These are phyloP conservation scores for Leccinum boreale DNA, from an alignment of 768 basidiomycete genomes.

Conservation along the genomic window DNA sequence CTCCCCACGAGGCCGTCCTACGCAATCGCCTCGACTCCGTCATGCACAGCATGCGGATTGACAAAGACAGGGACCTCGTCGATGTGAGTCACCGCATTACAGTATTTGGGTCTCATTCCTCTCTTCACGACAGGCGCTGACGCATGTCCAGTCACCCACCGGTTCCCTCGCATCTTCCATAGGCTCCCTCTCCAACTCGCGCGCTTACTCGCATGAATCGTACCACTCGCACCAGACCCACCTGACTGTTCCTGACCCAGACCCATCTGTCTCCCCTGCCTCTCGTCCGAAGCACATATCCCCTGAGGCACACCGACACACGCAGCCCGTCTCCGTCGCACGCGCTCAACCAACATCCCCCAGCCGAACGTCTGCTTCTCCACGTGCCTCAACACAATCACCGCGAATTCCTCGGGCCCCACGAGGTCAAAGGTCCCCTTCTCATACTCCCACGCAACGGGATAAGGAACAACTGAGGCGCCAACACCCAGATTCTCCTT, in stretches of 20 bases:
- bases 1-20: conserved; percentile 54
- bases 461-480: conserved; percentile 13
- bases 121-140: conserved; percentile 18
- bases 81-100: conserved; percentile 22
- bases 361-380: background rate
- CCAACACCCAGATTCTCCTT: conserved; percentile 22
- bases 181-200: conserved; percentile 26
- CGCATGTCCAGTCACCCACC: conserved; percentile 22
- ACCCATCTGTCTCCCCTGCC: conserved; percentile 5
- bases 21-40: conserved; percentile 52
- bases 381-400: conserved; percentile 9
- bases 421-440: conserved; percentile 13
- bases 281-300: conserved; percentile 3
- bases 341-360: conserved; percentile 6
- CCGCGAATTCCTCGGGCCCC: conserved; percentile 18
- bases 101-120: conserved; percentile 5
- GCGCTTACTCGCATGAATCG: conserved; percentile 24
- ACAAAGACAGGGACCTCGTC: conserved; percentile 16
- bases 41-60: conserved; percentile 33
- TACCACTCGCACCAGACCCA: conserved; percentile 29
- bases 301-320: conserved; percentile 7
- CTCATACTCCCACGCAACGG: conserved; percentile 19
- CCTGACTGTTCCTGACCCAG: conserved; percentile 21
- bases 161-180: conserved; percentile 29
- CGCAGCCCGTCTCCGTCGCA: conserved; percentile 13